Percentiles rank a stretch among this genome's conserved stretches.
phyloP scores from a whole-genome alignment of 768 basidiomycete species.

The Tulasnella sp. region DNA sequence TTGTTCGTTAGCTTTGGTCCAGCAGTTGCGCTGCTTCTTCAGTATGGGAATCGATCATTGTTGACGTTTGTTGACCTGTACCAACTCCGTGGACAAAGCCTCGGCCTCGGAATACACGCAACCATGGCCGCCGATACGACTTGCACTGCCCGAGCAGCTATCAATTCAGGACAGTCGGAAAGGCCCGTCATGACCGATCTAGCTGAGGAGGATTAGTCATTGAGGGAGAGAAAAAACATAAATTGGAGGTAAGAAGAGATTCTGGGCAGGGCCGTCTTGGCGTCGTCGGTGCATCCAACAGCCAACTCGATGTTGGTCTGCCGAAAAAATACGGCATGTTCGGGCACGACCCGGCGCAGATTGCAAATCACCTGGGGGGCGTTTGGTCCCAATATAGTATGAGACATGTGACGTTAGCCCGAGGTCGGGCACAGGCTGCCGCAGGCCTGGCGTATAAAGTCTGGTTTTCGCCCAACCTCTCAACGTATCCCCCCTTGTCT shows the following conservation, averaged over 20 bases:
- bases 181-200: not conserved
- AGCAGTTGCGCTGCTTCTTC: not conserved
- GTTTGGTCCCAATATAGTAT: not conserved
- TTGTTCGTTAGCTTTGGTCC: not conserved
- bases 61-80: too few relatives aligned
- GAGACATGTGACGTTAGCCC: constrained; percentile 9
- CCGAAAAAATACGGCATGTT: not conserved
- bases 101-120: too few relatives aligned
- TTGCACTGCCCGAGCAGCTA: not conserved
- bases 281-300: too few relatives aligned
- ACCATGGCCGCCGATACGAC: not conserved
- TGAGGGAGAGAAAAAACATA: not conserved
- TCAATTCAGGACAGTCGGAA: not conserved
- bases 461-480: not conserved
- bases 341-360: not conserved
- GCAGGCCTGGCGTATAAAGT: not conserved
- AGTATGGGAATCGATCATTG: not conserved
- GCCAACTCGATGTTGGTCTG: too few relatives aligned
- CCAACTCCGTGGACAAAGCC: too few relatives aligned
- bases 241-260: too few relatives aligned
- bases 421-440: not conserved
- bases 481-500: not conserved
- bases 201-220: not conserved
- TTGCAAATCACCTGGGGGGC: not conserved
- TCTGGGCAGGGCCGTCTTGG: too few relatives aligned